Percentiles rank a stretch among this genome's conserved stretches.
Conservation (phyloP, 345 rosid genomes). For the Gossypium rotundifolium region DNA sequence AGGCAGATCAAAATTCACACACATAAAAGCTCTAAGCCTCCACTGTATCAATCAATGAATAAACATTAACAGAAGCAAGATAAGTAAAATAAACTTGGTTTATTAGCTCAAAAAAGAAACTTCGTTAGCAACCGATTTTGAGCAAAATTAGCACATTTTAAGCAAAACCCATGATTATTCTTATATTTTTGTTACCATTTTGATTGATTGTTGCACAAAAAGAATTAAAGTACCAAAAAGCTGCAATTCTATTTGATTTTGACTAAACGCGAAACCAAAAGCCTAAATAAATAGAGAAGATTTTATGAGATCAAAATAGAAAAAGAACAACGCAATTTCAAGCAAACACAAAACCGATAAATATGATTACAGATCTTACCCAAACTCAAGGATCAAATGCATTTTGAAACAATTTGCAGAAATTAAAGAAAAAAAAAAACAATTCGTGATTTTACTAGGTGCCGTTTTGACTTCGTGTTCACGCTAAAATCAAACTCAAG, state of each 20-base stretch:
- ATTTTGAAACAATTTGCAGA: slow-evolving; percentile 25
- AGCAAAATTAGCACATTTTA: not conserved
- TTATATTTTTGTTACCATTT: not conserved
- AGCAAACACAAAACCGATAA: not conserved
- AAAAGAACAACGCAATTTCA: not conserved
- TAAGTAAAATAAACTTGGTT: not conserved
- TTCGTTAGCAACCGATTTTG: not conserved
- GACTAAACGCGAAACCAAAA: not conserved
- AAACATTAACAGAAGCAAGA: not conserved
- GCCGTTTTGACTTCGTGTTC: not conserved
- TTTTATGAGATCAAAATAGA: not conserved
- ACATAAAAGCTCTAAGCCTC: slow-evolving; percentile 86
- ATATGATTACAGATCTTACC: slow-evolving; percentile 28
- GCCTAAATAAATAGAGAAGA: not conserved
- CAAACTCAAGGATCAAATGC: slow-evolving; percentile 84
- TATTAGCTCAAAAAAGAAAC: not conserved
- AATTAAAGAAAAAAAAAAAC: slow-evolving; percentile 23
- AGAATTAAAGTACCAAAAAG: not conserved
- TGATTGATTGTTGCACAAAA: not conserved
- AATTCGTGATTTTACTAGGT: not conserved
- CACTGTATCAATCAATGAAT: slow-evolving; percentile 38
- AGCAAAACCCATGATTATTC: not conserved
- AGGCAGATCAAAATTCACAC: slow-evolving; percentile 52
- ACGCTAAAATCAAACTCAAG: not conserved
- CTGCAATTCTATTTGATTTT: not conserved